Evolutionary conservation across 208 protist species (phyloP).

Genomic region (Porcisia deanei): DNA sequence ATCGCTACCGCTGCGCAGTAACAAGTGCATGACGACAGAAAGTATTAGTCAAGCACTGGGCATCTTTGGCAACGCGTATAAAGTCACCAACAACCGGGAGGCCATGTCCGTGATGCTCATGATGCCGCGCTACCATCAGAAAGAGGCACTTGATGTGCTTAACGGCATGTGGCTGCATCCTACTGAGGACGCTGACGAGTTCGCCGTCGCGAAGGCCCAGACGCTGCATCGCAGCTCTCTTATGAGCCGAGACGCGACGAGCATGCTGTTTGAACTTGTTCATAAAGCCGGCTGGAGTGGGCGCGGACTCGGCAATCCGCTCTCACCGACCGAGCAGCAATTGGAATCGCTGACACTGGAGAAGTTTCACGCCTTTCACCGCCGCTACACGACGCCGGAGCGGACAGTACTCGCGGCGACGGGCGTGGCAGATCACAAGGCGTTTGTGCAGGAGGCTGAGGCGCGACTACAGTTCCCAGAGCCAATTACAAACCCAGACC

Average conservation of each 20-base stretch:
- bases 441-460: slow-evolving; percentile 72
- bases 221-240: slow-evolving; percentile 55
- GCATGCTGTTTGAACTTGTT: slow-evolving; percentile 86
- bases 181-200: slow-evolving; percentile 59
- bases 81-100: slow-evolving; percentile 88
- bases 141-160: slow-evolving; percentile 76
- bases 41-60: slow-evolving; percentile 71
- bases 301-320: slow-evolving; percentile 69
- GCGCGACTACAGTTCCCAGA: slow-evolving; percentile 56
- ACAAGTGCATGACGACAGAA: slow-evolving; percentile 46
- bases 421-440: slow-evolving; percentile 71
- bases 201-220: slow-evolving; percentile 65
- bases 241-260: slow-evolving; percentile 67
- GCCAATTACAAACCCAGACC: background rate
- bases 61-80: slow-evolving; percentile 78
- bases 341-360: slow-evolving; percentile 69
- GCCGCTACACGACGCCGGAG: slow-evolving; percentile 62
- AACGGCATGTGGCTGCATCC: slow-evolving; percentile 80
- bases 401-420: slow-evolving; percentile 82
- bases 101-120: slow-evolving; percentile 79
- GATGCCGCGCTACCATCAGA: slow-evolving; percentile 80
- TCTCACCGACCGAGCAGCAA: slow-evolving; percentile 49
- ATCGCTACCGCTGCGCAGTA: slow-evolving; percentile 69
- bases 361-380: slow-evolving; percentile 67
- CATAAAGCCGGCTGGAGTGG: slow-evolving; percentile 90